phyloP scores from a whole-genome alignment of 23 red algal species.

The Chondrus crispus region DNA sequence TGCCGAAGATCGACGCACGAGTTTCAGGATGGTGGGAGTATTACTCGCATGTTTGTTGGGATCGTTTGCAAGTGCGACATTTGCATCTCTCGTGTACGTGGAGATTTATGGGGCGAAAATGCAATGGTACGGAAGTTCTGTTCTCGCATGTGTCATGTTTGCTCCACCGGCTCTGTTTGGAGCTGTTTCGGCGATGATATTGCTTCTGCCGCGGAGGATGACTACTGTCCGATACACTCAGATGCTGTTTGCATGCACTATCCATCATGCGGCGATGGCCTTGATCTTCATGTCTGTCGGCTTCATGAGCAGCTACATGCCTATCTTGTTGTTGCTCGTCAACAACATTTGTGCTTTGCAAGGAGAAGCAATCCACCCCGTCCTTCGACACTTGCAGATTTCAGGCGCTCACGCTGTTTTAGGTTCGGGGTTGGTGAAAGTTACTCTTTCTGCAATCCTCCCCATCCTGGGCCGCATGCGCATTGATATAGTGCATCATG shows the following conservation, averaged over 20 bases:
- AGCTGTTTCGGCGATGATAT: not conserved
- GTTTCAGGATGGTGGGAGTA: slow-evolving; percentile 8
- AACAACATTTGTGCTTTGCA: slow-evolving; percentile 25
- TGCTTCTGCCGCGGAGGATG: slow-evolving; percentile 12
- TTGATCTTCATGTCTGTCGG: not conserved
- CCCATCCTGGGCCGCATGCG: slow-evolving; percentile 31
- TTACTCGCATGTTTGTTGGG: not conserved
- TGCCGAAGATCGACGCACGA: not conserved
- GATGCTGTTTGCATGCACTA: slow-evolving; percentile 43
- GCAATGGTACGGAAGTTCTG: slow-evolving; percentile 26
- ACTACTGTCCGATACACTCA: slow-evolving; percentile 16
- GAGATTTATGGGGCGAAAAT: not conserved
- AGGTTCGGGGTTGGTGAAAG: not conserved
- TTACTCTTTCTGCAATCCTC: not conserved
- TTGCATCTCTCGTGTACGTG: slow-evolving; percentile 38
- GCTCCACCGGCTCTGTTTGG: slow-evolving; percentile 44
- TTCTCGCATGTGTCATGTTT: slow-evolving; percentile 6
- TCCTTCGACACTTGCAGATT: slow-evolving; percentile 24
- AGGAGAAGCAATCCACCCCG: slow-evolving; percentile 1
- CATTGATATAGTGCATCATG: slow-evolving; percentile 27
- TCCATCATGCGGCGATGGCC: not conserved
- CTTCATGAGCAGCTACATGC: slow-evolving; percentile 62
- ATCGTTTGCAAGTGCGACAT: slow-evolving; percentile 29
- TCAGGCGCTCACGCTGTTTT: not conserved
- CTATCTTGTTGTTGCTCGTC: not conserved